These are phyloP conservation scores for Diaporthe citriasiana DNA, from an alignment of 2,329 filamentous ascomycete genomes.

Conservation along the genomic window DNA sequence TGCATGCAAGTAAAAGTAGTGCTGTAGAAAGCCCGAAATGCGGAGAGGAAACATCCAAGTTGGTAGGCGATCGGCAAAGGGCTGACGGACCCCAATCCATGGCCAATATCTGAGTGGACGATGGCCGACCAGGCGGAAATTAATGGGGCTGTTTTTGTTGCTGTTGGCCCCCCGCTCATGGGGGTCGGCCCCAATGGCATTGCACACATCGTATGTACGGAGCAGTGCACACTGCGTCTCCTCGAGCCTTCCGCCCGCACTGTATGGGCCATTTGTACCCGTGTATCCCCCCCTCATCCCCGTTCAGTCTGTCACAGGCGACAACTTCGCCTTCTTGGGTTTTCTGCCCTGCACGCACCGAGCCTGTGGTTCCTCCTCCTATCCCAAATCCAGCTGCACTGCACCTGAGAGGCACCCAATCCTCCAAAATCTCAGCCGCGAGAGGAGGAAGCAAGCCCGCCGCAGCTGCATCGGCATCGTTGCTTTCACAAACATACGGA, in stretches of 20 bases:
- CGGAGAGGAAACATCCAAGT: constrained; percentile 20
- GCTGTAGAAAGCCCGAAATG: constrained; percentile 10
- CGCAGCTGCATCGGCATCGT: constrained; percentile 29
- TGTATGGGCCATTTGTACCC: constrained; percentile 9
- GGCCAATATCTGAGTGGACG: constrained; percentile 30
- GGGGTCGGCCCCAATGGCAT: constrained; percentile 16
- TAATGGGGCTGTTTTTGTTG: constrained; percentile 23
- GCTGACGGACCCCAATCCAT: constrained; percentile 18
- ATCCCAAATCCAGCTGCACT: constrained; percentile 36
- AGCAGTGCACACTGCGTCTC: not conserved
- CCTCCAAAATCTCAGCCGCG: constrained; percentile 34
- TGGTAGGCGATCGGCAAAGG: constrained; percentile 25
- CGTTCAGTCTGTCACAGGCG: constrained; percentile 28
- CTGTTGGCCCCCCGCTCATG: constrained; percentile 22
- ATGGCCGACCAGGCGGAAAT: constrained; percentile 34
- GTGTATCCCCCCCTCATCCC: constrained; percentile 12
- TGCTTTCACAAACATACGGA: constrained; percentile 17
- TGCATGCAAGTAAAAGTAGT: constrained; percentile 16
- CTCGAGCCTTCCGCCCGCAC: constrained; percentile 8
- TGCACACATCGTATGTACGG: not conserved
- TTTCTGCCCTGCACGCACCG: constrained; percentile 35
- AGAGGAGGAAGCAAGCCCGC: constrained; percentile 20
- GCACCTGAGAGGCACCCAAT: constrained; percentile 34
- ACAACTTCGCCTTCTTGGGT: constrained; percentile 28
- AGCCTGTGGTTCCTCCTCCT: constrained; percentile 35